Evolutionary conservation across 768 basidiomycete species (phyloP), one percentile per base, ranked within the genome.

Genomic region (Lepiota subincarnata): DNA sequence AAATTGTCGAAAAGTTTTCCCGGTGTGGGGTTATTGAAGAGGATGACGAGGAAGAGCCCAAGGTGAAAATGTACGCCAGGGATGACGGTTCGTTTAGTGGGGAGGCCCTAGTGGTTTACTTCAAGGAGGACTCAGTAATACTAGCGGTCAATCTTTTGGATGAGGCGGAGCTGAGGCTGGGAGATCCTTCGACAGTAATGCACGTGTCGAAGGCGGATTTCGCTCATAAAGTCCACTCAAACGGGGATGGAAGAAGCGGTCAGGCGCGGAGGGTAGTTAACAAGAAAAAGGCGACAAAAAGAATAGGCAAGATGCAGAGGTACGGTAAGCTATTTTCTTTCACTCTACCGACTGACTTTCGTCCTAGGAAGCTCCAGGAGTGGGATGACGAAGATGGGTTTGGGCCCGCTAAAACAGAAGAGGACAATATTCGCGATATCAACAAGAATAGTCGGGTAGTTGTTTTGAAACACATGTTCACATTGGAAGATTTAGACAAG

Each of bases 371-470:
- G 75, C 70, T 98, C 24, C 80, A 80, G 48, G 92, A 97, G 63
- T 98, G 96, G 96, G 87, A 92, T 54, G 93, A 92, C 28, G 92
- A 92, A 65, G 93, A 95, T 58, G 92, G 92, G 1, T 92, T 92
- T 59, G 93, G 92, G 4, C 90, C 90, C 0, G 67, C 77, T 13
- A 73, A 79, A 47, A 77, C 82, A 14, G 77, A 78, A 18, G 79
- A 79, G 45, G 85, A 87, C 58, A 67, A 71, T 18, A 64, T 61
- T 24, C 68, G 73, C 19, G 63, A 70, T 5, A 65, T 67, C 26
- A 80, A 80, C 66, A 77, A 81, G 64, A 80, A 79, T 62, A 78
- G 76, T 66, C 81, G 93, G 28, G 87, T 98, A 3, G 95, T 97
- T 7, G 92, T 99, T 0, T 73, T 99, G 57, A 95, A 92, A 66